A percentile compares a stretch with the other conserved stretches of the same genome.
Conservation (phyloP, 768 basidiomycete species). For the Russula brevipes region DNA sequence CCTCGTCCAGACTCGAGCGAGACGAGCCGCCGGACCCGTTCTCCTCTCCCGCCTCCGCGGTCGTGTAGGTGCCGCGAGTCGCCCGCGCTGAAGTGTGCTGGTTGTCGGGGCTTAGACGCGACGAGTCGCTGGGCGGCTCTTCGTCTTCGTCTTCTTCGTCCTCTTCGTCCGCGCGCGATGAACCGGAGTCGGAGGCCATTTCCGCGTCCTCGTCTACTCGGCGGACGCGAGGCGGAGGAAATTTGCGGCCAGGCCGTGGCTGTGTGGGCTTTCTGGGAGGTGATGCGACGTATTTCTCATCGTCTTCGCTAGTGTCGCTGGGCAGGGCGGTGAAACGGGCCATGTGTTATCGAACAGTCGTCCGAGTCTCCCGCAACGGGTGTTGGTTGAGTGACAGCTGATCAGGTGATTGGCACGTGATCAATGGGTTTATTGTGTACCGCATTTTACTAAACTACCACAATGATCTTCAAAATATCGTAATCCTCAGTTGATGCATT, state of each 20-base stretch:
- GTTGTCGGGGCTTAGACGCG: constrained; percentile 22
- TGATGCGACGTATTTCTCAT: constrained; percentile 9
- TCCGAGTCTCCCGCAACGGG: too few relatives aligned
- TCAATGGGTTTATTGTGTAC: background rate
- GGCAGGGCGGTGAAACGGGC: constrained; percentile 26
- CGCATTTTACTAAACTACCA: too few relatives aligned
- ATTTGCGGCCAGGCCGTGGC: background rate
- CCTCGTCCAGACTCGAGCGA: constrained; percentile 28
- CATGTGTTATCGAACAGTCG: constrained; percentile 12
- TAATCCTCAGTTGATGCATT: too few relatives aligned
- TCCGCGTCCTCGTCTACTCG: constrained; percentile 15
- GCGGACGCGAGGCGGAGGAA: constrained; percentile 1
- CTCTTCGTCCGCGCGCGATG: constrained; percentile 50
- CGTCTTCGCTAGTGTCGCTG: constrained; percentile 26
- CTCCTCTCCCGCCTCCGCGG: constrained; percentile 41
- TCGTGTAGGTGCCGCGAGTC: constrained; percentile 4
- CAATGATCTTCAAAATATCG: too few relatives aligned
- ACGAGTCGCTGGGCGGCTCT: constrained; percentile 33
- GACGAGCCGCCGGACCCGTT: constrained; percentile 35
- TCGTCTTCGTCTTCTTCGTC: constrained; percentile 22
- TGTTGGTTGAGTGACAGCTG: background rate
- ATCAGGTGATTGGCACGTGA: constrained; percentile 8
- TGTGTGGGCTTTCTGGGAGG: constrained; percentile 6
- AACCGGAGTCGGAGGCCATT: constrained; percentile 28
- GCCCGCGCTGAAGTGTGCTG: constrained; percentile 2